Base-by-base conservation (phyloP, 2,329 filamentous ascomycete genomes). In the Dothistroma septosporum region DNA sequence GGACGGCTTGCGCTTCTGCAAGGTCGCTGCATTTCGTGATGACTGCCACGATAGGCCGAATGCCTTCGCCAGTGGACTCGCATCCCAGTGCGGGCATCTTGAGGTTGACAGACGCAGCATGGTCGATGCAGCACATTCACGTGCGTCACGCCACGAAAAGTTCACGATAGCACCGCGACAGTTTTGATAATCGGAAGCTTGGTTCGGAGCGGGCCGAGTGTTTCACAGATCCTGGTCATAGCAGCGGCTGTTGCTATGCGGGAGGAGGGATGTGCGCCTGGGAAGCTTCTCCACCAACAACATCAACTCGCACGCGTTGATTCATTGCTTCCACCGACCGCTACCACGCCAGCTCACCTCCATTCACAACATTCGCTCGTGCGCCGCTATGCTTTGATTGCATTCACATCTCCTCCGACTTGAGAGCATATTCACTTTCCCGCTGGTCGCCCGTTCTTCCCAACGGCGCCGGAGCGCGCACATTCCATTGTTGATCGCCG, bases 41-140 rank as follows among this genome's bases (percentile, higher is more conserved):
- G 74, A 69, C 57, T 60, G 74, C 73, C 75, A 78, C 70, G 66
- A 49, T 55, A 64, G 63, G 47, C 24, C 31, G 22, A 66, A 62
- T 48, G 59, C 62, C 48, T 62, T 75, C 64, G 60, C 70, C 65
- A 70, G 54, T 11, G 69, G 66, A 12, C 61, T 59, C 22, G 66
- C 70, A 65, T 79, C 76, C 72, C 79, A 81, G 61, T 78, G 75
- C 9, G 76, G 76, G 64, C 79, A 80, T 47, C 70, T 16, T 21
- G 64, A 57, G 41, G 68, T 59, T 22, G 68, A 62, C 19, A 70
- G 62, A 55, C 70, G 72, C 22, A 72, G 61, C 72, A 73, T 75
- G 41, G 22, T 61, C 21, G n/a, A 35, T 24, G 46, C 44, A n/a
- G 24, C 54, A 47, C 21, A 21, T 47, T 50, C 35, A 52, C 35